Evolutionary conservation across 345 rosid genomes (phyloP).

Genomic region (Aquilaria yunnanensis): DNA sequence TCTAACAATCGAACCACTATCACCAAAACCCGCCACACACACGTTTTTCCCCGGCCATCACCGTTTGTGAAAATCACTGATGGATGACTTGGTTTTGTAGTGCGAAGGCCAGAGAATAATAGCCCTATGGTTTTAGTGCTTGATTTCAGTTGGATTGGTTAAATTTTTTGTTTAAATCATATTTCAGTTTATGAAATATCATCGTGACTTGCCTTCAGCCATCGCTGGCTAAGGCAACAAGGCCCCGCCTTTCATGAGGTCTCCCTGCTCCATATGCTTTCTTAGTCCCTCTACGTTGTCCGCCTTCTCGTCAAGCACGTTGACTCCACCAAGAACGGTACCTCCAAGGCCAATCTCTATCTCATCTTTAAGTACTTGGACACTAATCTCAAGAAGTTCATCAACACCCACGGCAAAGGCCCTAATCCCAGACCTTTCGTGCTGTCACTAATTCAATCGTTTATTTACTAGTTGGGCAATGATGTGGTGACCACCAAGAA

Average conservation of each 20-base stretch:
- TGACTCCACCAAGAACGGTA: constrained; percentile 28
- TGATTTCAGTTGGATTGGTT: too few species aligned
- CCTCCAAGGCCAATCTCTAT: constrained; percentile 65
- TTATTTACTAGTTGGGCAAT: constrained; percentile 81
- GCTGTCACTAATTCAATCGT: constrained; percentile 53
- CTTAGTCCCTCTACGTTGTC: constrained; percentile 71
- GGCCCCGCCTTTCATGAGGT: constrained; percentile 81
- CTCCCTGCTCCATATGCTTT: constrained; percentile 24
- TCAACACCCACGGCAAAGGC: constrained; percentile 72
- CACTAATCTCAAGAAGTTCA: constrained; percentile 88
- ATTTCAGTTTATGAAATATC: too few species aligned
- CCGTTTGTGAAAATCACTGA: too few species aligned
- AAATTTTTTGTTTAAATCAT: too few species aligned
- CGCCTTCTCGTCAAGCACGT: constrained; percentile 94
- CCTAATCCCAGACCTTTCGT: constrained; percentile 62
- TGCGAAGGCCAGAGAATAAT: too few species aligned
- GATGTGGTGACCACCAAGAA: constrained; percentile 37
- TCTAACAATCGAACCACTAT: too few species aligned
- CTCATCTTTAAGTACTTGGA: constrained; percentile 87
- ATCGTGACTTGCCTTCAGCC: too few species aligned
- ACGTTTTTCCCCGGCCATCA: too few species aligned
- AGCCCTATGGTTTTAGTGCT: too few species aligned
- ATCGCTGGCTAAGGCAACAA: too few species aligned
- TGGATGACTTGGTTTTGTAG: too few species aligned
- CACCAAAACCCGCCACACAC: too few species aligned